Conservation (phyloP, 108 stramenopile species). For the Fragilaria crotonensis region DNA sequence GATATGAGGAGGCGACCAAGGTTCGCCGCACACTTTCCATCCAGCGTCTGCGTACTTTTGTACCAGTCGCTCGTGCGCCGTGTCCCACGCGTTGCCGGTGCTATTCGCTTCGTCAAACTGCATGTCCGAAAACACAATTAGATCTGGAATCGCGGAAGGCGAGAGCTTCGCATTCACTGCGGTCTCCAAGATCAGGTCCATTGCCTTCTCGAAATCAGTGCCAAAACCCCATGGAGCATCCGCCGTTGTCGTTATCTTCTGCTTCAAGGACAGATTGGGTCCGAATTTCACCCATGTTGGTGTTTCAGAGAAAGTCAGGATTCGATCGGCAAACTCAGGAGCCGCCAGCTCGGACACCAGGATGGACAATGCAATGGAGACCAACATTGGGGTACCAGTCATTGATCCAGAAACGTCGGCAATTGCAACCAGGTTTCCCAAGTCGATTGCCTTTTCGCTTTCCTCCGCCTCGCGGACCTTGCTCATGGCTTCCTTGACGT, state of each 20-base stretch:
- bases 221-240: constrained; percentile 36
- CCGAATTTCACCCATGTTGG: constrained; percentile 29
- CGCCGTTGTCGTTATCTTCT: constrained; percentile 19
- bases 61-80: constrained; percentile 9
- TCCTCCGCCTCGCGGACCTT: too few species aligned
- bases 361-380: constrained; percentile 43
- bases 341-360: constrained; percentile 27
- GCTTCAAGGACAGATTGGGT: constrained; percentile 5
- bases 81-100: not conserved
- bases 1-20: constrained; percentile 16
- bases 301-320: constrained; percentile 33
- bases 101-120: constrained; percentile 26
- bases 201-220: constrained; percentile 36
- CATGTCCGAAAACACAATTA: constrained; percentile 53
- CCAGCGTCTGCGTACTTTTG: constrained; percentile 2
- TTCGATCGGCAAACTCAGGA: constrained; percentile 19
- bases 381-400: constrained; percentile 40
- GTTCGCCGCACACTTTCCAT: constrained; percentile 23
- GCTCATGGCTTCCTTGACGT: constrained; percentile 14
- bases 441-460: constrained; percentile 8
- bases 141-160: constrained; percentile 20
- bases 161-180: constrained; percentile 5
- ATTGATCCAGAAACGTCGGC: constrained; percentile 46
- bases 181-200: constrained; percentile 22
- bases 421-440: constrained; percentile 29